phyloP scores from a whole-genome alignment of 75 land plant genomes.

The Ceratopteris richardii region DNA sequence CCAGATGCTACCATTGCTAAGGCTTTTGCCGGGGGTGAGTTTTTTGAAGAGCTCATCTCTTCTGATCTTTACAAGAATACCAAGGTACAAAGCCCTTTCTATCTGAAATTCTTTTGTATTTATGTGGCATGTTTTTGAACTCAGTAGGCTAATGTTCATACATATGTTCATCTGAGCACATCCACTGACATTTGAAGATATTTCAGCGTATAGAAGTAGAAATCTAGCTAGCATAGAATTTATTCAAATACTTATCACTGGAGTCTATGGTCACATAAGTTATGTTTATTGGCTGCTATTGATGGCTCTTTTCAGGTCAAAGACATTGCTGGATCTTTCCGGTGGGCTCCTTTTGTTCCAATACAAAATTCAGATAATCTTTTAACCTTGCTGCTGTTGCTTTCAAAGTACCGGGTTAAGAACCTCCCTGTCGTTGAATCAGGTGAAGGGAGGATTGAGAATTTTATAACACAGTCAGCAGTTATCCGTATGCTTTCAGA shows the following conservation, averaged over 20 bases:
- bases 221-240: too few species aligned
- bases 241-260: too few species aligned
- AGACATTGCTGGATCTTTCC: conserved; percentile 81
- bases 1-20: too few species aligned
- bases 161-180: too few species aligned
- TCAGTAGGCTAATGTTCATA: too few species aligned
- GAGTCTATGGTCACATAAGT: too few species aligned
- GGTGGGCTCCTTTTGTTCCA: conserved; percentile 94
- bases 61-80: conserved; percentile 70
- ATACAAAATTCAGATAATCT: conserved; percentile 60
- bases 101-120: too few species aligned
- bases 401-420: conserved; percentile 87
- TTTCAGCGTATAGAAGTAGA: too few species aligned
- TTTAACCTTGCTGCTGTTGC: conserved; percentile 67
- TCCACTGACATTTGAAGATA: too few species aligned
- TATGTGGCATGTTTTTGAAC: too few species aligned
- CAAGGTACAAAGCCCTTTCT: too few species aligned
- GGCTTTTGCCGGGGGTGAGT: conserved; percentile 43
- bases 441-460: conserved; percentile 57
- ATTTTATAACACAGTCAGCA: conserved; percentile 64
- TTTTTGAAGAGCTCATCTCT: conserved; percentile 58
- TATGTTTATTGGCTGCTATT: background rate
- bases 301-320: conserved; percentile 46
- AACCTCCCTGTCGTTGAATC: conserved; percentile 79
- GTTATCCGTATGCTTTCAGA: conserved; percentile 82